Evolutionary conservation across 1,284 basidiomycete genomes (phyloP), one percentile per base, ranked within the genome.

Genomic region (Testicularia cyperi): DNA sequence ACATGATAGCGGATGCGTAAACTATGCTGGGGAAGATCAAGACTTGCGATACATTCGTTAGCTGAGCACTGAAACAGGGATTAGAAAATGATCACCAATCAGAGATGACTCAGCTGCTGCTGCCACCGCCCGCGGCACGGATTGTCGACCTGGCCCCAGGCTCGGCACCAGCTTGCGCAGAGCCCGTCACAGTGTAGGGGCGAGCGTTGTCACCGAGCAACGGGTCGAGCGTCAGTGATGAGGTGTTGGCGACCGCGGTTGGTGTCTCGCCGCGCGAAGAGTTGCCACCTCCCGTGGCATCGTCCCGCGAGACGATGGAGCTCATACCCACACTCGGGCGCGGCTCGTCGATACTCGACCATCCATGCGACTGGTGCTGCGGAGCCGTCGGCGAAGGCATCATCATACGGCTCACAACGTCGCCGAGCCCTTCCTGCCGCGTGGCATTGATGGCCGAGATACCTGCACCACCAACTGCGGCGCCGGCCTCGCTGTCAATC

Each of bases 331-430:
- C 45, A 20, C 53, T 56, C 2, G 45, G 53, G 37, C 53, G 42
- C 5, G 53, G 46, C 4, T 44, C 46, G 13, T 56, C 42, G 38
- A 23, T 27, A 28, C 39, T 6, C 42, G 25, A 19, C 23, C 24
- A 30, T 29, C 0, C 5, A 24, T 25, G 6, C 37, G 35, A 13
- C 40, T 33, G 19, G 40, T 33, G 9, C 44, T 44, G 25, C n/a
- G 49, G 38, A 26, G 55, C 37, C 10, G 35, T 36, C 5, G 37
- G 28, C 1, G 44, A 24, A 9, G 44, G 41, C 33, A 44, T 44
- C 51, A 61, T 61, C 51, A 61, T 54, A 6, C 57, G 57, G 24
- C 38, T 39, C 12, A 61, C 57, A 5, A 54, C 57, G 22, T 61
- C 44, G 4, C 51, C 57, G 2, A 61, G 43, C 5, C 57, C 57